Base-by-base conservation (phyloP, 148 eudicot species). In the Rhododendron mucronatum region DNA sequence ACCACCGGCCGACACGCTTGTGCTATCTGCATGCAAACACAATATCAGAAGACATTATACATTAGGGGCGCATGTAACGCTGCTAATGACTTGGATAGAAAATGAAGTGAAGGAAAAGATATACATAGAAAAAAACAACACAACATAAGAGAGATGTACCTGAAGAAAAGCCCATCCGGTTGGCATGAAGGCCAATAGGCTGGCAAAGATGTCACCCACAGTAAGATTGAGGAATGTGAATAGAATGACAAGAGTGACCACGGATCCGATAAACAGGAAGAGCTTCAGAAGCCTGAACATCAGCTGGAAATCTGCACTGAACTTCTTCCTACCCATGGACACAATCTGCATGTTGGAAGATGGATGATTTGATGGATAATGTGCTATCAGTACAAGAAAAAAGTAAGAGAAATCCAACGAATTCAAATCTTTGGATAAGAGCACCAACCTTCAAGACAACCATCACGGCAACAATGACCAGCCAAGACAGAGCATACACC, bases 401-500 rank as follows among this genome's bases (percentile, higher is more conserved):
- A 78, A n/a, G 30, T 12, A 12, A 47, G 15, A 78, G 51, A 16
- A 65, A 75, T 69, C 2, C 4, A 50, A n/a, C 3, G 26, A 67
- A 3, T 4, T 15, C 16, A 7, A 39, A 33, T 5, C 16, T 35
- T 8, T 39, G 50, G 75, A 69, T 87, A 18, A 16, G 61, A 76
- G 86, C 20, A 79, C 88, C 30, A 41, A 91, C 98, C 94, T 95
- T 95, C 84, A 95, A 84, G 83, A 95, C 82, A 81, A 92, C 86
- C 87, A 93, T 94, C 73, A 90, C 94, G 30, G 95, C 96, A 87
- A 88, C 91, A 87, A 95, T 93, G 81, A 95, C 98, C 18, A 95
- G 90, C 98, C 98, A 95, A 61, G 98, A 95, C 82, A 95, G 82
- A 86, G 91, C 95, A 86, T 95, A 95, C 26, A 92, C 92, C 98